Evolutionary conservation across 257 asterid species (phyloP), one percentile per base, ranked within the genome.

Genomic region (Solanum pinnatisectum): DNA sequence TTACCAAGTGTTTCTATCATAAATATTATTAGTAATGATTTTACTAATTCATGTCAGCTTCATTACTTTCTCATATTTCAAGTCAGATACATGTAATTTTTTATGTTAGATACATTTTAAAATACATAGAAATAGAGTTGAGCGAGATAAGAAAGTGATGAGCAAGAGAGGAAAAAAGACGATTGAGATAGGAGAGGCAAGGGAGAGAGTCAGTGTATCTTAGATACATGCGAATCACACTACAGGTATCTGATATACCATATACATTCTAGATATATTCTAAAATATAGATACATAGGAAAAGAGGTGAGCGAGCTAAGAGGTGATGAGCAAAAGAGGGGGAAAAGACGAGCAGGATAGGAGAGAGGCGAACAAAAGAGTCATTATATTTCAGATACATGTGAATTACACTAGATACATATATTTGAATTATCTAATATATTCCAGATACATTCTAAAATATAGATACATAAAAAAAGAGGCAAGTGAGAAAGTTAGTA

Each of bases 401-500:
- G n/a, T 1, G 1, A 16, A 18, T 52, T 15, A 18, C 4, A 18
- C 2, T 52, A 52, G 1, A 52, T 52, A 20, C 10, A 7, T 52
- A 0, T 52, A 52, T 18, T n/a, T 18, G 0, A 18, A 16, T 18
- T 18, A 18, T 16, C 10, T 16, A 52, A 52, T 18, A 52, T n/a
- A 52, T 52, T 16, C 0, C 23, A 52, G 3, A 52, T 52, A 52
- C 60, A 52, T 7, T 52, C n/a, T 52, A 18, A 52, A 52, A 18
- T 18, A 52, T 0, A 52, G 0, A 52, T 52, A 52, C 4, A 52
- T 18, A 18, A 6, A 18, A 6, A 18, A 0, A 52, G 0, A 16
- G 23, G 23, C 0, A 4, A 52, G 0, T 18, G 1, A 52, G 4
- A 6, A 6, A 16, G 60, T 49, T 16, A 15, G 0, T 16, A 5